Conservation (phyloP, 805 yeast species). For the Yarrowia sp. region DNA sequence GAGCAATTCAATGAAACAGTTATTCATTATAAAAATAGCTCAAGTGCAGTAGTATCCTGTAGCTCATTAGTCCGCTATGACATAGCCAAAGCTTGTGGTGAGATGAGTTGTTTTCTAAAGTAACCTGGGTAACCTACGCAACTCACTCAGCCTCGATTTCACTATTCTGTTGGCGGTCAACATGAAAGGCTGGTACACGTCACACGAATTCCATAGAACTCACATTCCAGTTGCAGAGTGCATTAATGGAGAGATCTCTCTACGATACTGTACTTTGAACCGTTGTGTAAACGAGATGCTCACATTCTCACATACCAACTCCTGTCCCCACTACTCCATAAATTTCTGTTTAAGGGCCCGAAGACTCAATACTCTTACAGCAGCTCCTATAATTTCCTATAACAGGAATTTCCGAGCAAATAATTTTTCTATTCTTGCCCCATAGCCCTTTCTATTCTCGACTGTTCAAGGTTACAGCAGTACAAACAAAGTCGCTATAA, state of each 20-base stretch:
- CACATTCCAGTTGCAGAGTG: background rate
- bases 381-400: too few species aligned
- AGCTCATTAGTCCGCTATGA: too few species aligned
- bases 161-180: too few species aligned
- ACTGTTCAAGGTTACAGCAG: background rate
- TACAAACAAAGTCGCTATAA: background rate
- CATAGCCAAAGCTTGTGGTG: background rate
- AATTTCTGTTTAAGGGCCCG: background rate
- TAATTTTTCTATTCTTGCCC: too few species aligned
- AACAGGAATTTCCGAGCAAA: too few species aligned
- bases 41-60: too few species aligned
- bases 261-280: background rate
- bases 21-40: background rate
- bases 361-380: too few species aligned
- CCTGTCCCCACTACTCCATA: background rate
- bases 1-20: background rate
- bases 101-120: background rate
- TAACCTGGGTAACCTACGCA: too few species aligned
- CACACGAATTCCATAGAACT: background rate
- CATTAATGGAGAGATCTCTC: background rate
- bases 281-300: too few species aligned
- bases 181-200: background rate
- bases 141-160: background rate
- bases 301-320: background rate
- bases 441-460: too few species aligned